Base-by-base conservation (phyloP, 208 protist species). In the Trypanosoma cruzi region DNA sequence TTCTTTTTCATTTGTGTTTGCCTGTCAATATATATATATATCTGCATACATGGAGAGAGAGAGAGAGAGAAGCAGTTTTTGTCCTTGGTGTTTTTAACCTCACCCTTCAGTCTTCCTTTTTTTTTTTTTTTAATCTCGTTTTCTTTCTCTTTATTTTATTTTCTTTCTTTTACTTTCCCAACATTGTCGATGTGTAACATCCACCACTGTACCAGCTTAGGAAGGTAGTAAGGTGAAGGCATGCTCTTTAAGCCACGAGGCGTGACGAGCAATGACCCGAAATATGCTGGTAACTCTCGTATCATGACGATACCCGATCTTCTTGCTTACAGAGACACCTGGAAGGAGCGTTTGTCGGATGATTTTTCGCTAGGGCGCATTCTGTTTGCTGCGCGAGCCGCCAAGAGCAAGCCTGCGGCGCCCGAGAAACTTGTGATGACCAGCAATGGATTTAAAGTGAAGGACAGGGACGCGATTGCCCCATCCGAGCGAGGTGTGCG, bases 281-380 rank as follows among this genome's bases (percentile, higher is more conserved):
- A 88, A 63, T 81, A 88, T 77, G 86, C 90, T 75, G 83, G 84
- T 54, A 83, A 79, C 28, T 88, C 87, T 70, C 84, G 87, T 69
- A 79, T 92, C 44, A 90, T 94, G 80, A 86, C 77, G 53, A 68
- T 96, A 2, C 69, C 78, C 4, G 80, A 90, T 49, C 80, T 96
- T 46, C 82, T 96, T 18, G 85, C 83, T 31, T 96, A 87, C 65
- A 83, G 91, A 64, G 91, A 96, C 68, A 96, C 89, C 4, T 96
- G 86, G 85, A 86, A 59, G 22, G 73, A 82, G 53, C 73, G 73
- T 29, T 44, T 68, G 22, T 64, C 71, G 24, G 79, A 84, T 13
- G 82, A 79, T 68, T 96, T 96, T 69, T 94, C 88, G 10, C 68
- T 96, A 26, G 76, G 85, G 62, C 77, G 79, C 24, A 79, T 92